Evolutionary conservation across 441 rosid species (phyloP).

Genomic region (Jatropha podagrica): DNA sequence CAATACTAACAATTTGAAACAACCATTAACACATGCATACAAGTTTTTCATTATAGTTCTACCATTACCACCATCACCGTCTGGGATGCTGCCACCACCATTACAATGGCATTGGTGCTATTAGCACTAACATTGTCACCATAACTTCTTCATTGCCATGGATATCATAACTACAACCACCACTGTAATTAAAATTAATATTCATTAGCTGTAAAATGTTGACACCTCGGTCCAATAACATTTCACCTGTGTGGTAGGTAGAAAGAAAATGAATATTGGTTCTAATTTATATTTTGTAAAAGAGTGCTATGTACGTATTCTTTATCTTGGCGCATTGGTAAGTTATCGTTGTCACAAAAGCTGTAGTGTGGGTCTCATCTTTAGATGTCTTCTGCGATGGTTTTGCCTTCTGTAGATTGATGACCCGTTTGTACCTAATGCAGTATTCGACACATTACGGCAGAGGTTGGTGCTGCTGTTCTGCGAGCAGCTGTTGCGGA

Average conservation of each 20-base stretch:
- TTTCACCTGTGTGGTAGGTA: background rate
- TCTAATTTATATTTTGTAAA: background rate
- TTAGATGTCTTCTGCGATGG: background rate
- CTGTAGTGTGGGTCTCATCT: background rate
- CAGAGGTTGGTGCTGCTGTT: slow-evolving; percentile 97
- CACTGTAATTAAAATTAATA: too few species aligned
- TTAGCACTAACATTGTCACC: background rate
- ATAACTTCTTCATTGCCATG: too few species aligned
- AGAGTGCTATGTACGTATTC: background rate
- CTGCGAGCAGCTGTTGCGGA: slow-evolving; percentile 78
- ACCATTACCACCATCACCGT: background rate
- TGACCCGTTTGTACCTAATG: slow-evolving; percentile 20
- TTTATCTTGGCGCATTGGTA: background rate
- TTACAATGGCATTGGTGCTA: background rate
- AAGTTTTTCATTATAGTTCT: background rate
- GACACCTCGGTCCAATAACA: too few species aligned
- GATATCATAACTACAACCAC: too few species aligned
- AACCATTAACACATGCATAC: background rate
- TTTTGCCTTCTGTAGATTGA: background rate
- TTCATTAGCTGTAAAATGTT: too few species aligned
- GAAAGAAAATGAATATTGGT: background rate
- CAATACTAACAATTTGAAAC: too few species aligned
- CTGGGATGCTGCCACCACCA: background rate
- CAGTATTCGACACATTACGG: slow-evolving; percentile 84
- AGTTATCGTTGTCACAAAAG: background rate